Percentiles rank a stretch among this genome's conserved stretches.
Evolutionary conservation across 2,329 filamentous ascomycete genomes (phyloP).

Genomic region (Drechslerella coelobrocha): DNA sequence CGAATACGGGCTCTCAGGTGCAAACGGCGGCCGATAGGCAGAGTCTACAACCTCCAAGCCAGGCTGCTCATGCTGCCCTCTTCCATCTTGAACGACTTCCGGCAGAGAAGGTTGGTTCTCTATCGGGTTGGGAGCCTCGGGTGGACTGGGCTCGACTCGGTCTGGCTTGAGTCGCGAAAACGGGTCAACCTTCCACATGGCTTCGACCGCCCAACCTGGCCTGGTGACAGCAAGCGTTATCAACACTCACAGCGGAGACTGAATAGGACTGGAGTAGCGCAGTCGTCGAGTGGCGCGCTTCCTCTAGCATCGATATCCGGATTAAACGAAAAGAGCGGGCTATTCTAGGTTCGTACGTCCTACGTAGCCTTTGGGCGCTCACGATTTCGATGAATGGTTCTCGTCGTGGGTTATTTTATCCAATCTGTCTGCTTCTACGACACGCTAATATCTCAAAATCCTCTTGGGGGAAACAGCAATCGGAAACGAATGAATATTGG

Average conservation of each 20-base stretch:
- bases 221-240: neutral
- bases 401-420: too few relatives aligned
- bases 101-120: slow-evolving; percentile 23
- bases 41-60: slow-evolving; percentile 31
- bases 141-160: slow-evolving; percentile 13
- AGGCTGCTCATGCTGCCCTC: slow-evolving; percentile 21
- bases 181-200: slow-evolving; percentile 33
- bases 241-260: slow-evolving; percentile 15
- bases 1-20: slow-evolving; percentile 9
- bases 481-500: neutral
- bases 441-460: too few relatives aligned
- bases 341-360: neutral
- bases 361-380: neutral
- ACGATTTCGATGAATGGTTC: too few relatives aligned
- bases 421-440: too few relatives aligned
- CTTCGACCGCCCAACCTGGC: neutral
- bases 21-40: slow-evolving; percentile 13
- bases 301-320: neutral
- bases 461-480: neutral
- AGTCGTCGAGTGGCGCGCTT: neutral
- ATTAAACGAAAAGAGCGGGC: neutral
- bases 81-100: slow-evolving; percentile 31
- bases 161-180: slow-evolving; percentile 29
- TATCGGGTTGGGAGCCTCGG: slow-evolving; percentile 20
- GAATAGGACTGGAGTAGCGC: slow-evolving; percentile 10